Conservation (phyloP, 805 yeast genomes). For the Schizosaccharomyces octosporus region DNA sequence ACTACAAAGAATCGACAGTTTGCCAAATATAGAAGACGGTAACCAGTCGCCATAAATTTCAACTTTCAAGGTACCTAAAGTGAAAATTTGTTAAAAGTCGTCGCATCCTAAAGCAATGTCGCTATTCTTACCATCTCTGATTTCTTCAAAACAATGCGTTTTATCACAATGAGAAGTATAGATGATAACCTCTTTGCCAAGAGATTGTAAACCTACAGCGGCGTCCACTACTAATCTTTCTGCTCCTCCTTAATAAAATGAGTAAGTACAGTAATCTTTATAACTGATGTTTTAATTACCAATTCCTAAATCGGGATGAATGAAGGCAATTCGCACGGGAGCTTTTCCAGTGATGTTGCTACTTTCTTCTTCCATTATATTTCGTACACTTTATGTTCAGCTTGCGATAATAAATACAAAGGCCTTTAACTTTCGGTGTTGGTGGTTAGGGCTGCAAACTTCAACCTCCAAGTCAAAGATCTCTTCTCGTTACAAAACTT, state of each 20-base stretch:
- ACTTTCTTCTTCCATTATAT: no score
- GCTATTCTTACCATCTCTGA: slow-evolving; percentile 21
- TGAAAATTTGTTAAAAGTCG: not conserved
- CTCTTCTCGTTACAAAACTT: no score
- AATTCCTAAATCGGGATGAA: slow-evolving; percentile 90
- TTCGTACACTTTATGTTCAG: no score
- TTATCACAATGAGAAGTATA: slow-evolving; percentile 81
- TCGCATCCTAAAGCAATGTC: not conserved
- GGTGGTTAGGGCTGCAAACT: no score
- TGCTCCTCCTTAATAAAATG: slow-evolving; percentile 37
- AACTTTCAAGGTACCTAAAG: slow-evolving; percentile 24
- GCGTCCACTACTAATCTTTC: slow-evolving; percentile 92
- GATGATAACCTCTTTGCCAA: slow-evolving; percentile 36
- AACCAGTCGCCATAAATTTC: slow-evolving; percentile 55
- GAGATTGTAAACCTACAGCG: slow-evolving; percentile 59
- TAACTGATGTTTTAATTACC: slow-evolving; percentile 18
- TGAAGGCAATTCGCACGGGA: slow-evolving; percentile 38
- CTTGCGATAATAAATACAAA: no score
- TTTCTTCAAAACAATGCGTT: slow-evolving; percentile 77
- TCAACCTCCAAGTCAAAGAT: no score
- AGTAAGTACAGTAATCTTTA: not conserved
- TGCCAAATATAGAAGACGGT: slow-evolving; percentile 43
- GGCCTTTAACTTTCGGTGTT: no score
- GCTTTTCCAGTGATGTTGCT: not conserved
- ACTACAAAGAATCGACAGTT: slow-evolving; percentile 60